Evolutionary conservation across 495 filamentous ascomycete genomes (phyloP).

Genomic region (Aspergillus sclerotiicarbonarius): DNA sequence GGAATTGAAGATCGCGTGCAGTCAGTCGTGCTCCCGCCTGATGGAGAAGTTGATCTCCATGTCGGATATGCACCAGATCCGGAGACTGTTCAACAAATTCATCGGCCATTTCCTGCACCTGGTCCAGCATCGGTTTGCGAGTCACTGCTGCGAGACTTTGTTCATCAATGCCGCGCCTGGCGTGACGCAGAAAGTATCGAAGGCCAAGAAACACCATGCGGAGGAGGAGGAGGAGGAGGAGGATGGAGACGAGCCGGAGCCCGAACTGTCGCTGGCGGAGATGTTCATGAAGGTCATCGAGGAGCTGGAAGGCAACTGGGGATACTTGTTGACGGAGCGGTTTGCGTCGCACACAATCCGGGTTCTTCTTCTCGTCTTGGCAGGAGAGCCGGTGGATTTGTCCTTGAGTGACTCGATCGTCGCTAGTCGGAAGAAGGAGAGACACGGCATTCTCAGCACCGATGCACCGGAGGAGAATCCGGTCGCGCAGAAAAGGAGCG

Average conservation of each 20-base stretch:
- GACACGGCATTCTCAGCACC: slow-evolving; percentile 51
- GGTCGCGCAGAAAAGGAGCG: slow-evolving; percentile 44
- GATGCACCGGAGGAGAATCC: slow-evolving; percentile 38
- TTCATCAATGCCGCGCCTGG: slow-evolving; percentile 78
- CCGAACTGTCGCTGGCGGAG: slow-evolving; percentile 69
- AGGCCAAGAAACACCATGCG: slow-evolving; percentile 42
- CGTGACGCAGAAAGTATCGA: slow-evolving; percentile 61
- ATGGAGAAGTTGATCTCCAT: slow-evolving; percentile 88
- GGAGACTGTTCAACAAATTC: slow-evolving; percentile 79
- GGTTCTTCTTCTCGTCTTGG: slow-evolving; percentile 79
- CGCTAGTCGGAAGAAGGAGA: slow-evolving; percentile 87
- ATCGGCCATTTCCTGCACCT: slow-evolving; percentile 84
- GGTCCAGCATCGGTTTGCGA: slow-evolving; percentile 91
- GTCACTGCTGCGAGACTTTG: slow-evolving; percentile 93
- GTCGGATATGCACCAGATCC: slow-evolving; percentile 77
- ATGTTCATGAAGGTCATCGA: slow-evolving; percentile 78
- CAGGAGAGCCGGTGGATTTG: slow-evolving; percentile 71
- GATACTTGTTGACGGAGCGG: slow-evolving; percentile 78
- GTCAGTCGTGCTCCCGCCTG: slow-evolving; percentile 88
- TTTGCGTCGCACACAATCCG: slow-evolving; percentile 91
- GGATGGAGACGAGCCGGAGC: slow-evolving; percentile 34
- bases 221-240: slow-evolving; percentile 36
- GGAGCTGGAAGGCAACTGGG: slow-evolving; percentile 79
- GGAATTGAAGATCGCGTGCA: slow-evolving; percentile 92
- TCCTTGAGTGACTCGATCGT: slow-evolving; percentile 64